Base-by-base conservation (phyloP, 2,329 filamentous ascomycete species). In the Fusarium sp. region DNA sequence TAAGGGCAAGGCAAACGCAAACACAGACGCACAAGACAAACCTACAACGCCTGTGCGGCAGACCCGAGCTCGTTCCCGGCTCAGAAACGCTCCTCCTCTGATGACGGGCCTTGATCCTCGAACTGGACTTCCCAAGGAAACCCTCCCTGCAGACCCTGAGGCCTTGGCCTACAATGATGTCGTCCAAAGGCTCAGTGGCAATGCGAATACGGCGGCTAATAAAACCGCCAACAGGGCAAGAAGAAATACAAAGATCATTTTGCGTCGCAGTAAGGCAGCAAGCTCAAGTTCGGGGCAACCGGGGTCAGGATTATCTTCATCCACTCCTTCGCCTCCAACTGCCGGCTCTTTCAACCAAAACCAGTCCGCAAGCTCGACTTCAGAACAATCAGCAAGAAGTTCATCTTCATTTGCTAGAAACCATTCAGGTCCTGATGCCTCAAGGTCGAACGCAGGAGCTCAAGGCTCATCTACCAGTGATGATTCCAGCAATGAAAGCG, bases 61-160 rank as follows among this genome's bases (percentile, higher is more conserved):
- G 15, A 74, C 72, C 15, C 69, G 72, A 17, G 48, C 54, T 37
- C 71, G 74, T 23, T 67, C 74, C 4, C 52, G 33, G 21, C 66
- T 75, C n/a, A 35, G 25, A 4, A 46, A 63, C 40, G 63, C 72
- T 29, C 60, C 73, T 33, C 65, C 60, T 2, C 59, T 75, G 11
- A 72, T 75, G 74, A 36, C 27, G 14, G 69, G 72, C 8, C 66
- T 75, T 29, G 66, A 67, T 18, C 14, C 55, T 14, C 56, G 33
- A 11, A 62, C 58, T 17, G 61, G 59, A 10, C 23, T 58, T 3
- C 49, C 69, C 14, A 17, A 15, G 6, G 39, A 17, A 35, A 11
- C 58, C 3, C 53, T 72, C 7, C 10, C 53, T 11, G 29, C 27
- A 6, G 69, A 75, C 5, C 69, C 72, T 11, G 65, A 63, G 13